Base-by-base conservation (phyloP, 371 early-diverging fungal genomes). In the Ordospora pajunii region DNA sequence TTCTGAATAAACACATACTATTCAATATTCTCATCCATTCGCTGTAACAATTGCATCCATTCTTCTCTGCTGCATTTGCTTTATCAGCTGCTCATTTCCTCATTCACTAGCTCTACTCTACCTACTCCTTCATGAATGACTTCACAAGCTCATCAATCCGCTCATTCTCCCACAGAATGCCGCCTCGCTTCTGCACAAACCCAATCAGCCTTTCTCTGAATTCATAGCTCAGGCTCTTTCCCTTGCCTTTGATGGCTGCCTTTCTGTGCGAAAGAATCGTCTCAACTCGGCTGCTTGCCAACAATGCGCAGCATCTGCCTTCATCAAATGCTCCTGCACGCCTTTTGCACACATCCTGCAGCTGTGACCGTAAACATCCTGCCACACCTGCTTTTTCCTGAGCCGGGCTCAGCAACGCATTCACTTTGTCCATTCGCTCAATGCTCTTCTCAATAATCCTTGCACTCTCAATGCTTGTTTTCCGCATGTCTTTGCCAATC, bases 91-190 rank as follows among this genome's bases (percentile, higher is more conserved):
- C 5, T 32, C 1, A 32, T 32, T 32, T 5, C 32, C 32, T 32
- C 5, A 5, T 32, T 32, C 32, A 32, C 5, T 32, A 32, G 1
- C 32, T 2, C 32, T 5, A 32, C 5, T 32, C 5, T 2, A 32
- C 5, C 5, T 5, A 32, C 5, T 32, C 32, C 1, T 48, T 62
- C 73, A 72, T 72, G 43, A 72, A 27, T 19, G 73, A 72, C 12
- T 10, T 48, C 27, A 73, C 46, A 42, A 78, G 62, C 23, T 78
- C 78, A 25, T 72, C 49, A 27, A 78, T 73, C 22, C 62, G 64
- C 12, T 63, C 64, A 14, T 72, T 27, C 17, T 73, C 68, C 78
- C 78, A 78, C 42, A 44, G 45, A n/a, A 45, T 21, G 27, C n/a
- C 12, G 17, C 62, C 42, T 51, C 48, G 58, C 53, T 42, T 68